Conservation (phyloP, 2,329 filamentous ascomycete species). For the Apiospora phragmitis region DNA sequence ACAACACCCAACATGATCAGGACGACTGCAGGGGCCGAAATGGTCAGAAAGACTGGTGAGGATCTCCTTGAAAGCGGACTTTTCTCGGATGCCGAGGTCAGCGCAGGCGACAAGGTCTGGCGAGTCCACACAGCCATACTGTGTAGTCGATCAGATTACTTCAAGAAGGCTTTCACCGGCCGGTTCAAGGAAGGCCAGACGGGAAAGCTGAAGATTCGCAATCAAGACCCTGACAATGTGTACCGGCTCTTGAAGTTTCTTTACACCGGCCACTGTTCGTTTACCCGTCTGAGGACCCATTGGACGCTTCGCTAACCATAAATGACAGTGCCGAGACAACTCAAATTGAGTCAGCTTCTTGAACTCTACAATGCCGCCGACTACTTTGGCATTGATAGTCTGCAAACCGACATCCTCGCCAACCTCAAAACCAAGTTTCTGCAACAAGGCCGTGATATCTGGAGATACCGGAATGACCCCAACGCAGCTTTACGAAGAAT, state of each 20-base stretch:
- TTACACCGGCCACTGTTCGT: neutral
- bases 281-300: neutral
- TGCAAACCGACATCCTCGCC: neutral
- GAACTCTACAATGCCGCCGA: neutral
- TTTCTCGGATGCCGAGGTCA: slow-evolving; percentile 16
- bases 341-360: neutral
- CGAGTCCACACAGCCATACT: slow-evolving; percentile 16
- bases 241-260: neutral
- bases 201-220: neutral
- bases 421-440: neutral
- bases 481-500: too few relatives aligned
- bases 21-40: neutral
- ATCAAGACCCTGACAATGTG: neutral
- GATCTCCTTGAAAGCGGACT: slow-evolving; percentile 10
- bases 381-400: neutral
- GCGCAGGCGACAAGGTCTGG: slow-evolving; percentile 14
- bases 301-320: neutral
- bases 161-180: slow-evolving; percentile 13
- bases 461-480: neutral
- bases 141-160: slow-evolving; percentile 13
- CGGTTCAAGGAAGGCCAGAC: neutral
- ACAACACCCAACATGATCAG: neutral
- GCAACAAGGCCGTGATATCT: neutral
- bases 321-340: neutral
- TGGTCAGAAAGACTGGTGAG: neutral